Percentiles rank a stretch among this genome's conserved stretches.
Evolutionary conservation across 2,329 filamentous ascomycete species (phyloP).

Genomic region (Pseudonectria foliicola): DNA sequence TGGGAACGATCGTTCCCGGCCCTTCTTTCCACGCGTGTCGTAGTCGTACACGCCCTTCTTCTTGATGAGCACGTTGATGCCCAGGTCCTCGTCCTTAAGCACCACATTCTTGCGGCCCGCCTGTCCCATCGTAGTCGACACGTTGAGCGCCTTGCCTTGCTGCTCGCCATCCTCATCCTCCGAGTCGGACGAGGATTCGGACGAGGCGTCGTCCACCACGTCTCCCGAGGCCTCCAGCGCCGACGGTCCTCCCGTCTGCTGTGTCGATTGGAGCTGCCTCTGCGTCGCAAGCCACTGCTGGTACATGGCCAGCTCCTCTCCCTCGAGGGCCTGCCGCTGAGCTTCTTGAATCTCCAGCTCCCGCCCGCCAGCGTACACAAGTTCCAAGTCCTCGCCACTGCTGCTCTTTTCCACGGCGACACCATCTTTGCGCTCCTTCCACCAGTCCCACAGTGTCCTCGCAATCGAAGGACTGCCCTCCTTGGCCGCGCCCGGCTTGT

Average conservation of each 20-base stretch:
- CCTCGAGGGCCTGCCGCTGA: slow-evolving; percentile 59
- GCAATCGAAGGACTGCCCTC: slow-evolving; percentile 52
- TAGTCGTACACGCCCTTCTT: slow-evolving; percentile 90
- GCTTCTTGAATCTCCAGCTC: slow-evolving; percentile 55
- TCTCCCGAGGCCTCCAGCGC: slow-evolving; percentile 64
- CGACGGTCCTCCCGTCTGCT: slow-evolving; percentile 62
- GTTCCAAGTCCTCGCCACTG: slow-evolving; percentile 54
- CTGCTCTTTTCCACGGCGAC: slow-evolving; percentile 49
- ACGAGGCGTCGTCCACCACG: slow-evolving; percentile 74
- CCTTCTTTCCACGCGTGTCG: slow-evolving; percentile 84
- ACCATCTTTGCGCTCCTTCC: slow-evolving; percentile 60
- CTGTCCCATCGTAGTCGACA: slow-evolving; percentile 78
- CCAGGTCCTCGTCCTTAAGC: slow-evolving; percentile 81
- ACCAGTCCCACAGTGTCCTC: slow-evolving; percentile 72
- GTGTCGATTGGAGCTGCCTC: slow-evolving; percentile 75
- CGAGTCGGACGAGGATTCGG: slow-evolving; percentile 77
- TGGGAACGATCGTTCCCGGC: slow-evolving; percentile 87
- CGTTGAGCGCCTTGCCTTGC: slow-evolving; percentile 85
- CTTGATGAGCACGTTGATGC: slow-evolving; percentile 83
- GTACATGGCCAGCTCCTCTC: slow-evolving; percentile 72
- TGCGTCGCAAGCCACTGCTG: slow-evolving; percentile 90
- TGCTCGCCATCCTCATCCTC: slow-evolving; percentile 86
- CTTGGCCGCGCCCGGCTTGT: slow-evolving; percentile 48
- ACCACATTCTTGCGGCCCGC: slow-evolving; percentile 79
- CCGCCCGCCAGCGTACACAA: slow-evolving; percentile 58